Conservation (phyloP, 495 filamentous ascomycete species). For the Tuber borchii region DNA sequence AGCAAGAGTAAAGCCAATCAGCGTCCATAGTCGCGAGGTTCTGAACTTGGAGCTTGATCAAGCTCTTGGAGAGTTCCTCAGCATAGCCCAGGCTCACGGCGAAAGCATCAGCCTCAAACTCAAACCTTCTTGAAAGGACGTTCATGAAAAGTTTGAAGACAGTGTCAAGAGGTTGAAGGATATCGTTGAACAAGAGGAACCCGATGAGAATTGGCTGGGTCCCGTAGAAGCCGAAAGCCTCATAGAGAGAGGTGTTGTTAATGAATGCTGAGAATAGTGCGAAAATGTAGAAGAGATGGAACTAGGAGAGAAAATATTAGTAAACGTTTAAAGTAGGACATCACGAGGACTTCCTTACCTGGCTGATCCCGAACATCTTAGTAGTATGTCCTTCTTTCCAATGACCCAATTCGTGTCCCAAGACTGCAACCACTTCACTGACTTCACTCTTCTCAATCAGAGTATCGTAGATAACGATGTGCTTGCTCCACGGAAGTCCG, state of each 20-base stretch:
- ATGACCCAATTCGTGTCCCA: constrained; percentile 93
- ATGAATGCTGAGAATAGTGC: constrained; percentile 93
- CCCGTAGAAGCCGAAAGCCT: constrained; percentile 80
- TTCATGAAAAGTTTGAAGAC: constrained; percentile 93
- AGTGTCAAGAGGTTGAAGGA: constrained; percentile 82
- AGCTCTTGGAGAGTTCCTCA: constrained; percentile 70
- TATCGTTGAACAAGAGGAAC: constrained; percentile 92
- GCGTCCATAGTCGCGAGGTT: constrained; percentile 98
- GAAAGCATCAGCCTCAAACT: constrained; percentile 93
- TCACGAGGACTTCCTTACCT: constrained; percentile 52
- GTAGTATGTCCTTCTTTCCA: constrained; percentile 95
- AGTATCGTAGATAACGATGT: constrained; percentile 98
- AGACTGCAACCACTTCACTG: constrained; percentile 86
- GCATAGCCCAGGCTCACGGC: constrained; percentile 78
- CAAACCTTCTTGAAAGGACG: constrained; percentile 83
- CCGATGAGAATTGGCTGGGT: constrained; percentile 90
- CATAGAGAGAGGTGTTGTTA: constrained; percentile 84
- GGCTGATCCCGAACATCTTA: constrained; percentile 78
- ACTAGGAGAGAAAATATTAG: constrained; percentile 48
- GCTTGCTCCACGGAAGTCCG: constrained; percentile 98
- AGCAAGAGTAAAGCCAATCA: constrained; percentile 94
- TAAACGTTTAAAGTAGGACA: background rate
- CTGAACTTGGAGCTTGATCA: constrained; percentile 97
- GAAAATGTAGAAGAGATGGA: constrained; percentile 94
- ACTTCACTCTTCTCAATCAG: constrained; percentile 88